Conservation (phyloP, 257 asterid species). For the Haberlea rhodopensis region DNA sequence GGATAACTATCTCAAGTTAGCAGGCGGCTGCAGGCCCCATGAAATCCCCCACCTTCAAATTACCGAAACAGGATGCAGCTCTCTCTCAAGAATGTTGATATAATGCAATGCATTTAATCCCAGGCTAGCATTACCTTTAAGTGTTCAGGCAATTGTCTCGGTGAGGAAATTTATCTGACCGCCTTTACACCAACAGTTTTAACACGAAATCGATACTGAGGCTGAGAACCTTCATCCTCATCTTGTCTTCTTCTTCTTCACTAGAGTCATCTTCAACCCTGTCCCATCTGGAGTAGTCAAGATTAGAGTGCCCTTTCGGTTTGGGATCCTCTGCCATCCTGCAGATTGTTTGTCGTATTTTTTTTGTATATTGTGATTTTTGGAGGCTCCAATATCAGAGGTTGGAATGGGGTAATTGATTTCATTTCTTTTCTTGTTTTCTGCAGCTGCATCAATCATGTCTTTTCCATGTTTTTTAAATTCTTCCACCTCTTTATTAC, state of each 20-base stretch:
- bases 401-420: conserved; percentile 24
- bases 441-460: conserved; percentile 22
- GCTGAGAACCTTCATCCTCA: too few relatives aligned
- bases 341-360: conserved; percentile 40
- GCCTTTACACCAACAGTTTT: conserved; percentile 79
- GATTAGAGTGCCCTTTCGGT: conserved; percentile 90
- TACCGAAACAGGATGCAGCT: too few relatives aligned
- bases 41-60: too few relatives aligned
- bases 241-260: too few relatives aligned
- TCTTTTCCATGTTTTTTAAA: conserved; percentile 29
- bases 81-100: too few relatives aligned
- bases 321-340: conserved; percentile 75
- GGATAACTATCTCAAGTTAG: too few relatives aligned
- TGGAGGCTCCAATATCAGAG: conserved; percentile 27
- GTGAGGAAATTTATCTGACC: conserved; percentile 57
- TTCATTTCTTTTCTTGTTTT: conserved; percentile 23
- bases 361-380: conserved; percentile 29
- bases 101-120: too few relatives aligned
- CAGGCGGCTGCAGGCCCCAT: too few relatives aligned
- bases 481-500: conserved; percentile 30
- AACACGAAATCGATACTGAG: conserved; percentile 79
- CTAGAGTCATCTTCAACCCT: conserved; percentile 73
- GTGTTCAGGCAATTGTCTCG: too few relatives aligned
- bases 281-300: conserved; percentile 96
- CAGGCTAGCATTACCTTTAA: too few relatives aligned